phyloP scores from a whole-genome alignment of 257 asterid species.

The Mentha longifolia region DNA sequence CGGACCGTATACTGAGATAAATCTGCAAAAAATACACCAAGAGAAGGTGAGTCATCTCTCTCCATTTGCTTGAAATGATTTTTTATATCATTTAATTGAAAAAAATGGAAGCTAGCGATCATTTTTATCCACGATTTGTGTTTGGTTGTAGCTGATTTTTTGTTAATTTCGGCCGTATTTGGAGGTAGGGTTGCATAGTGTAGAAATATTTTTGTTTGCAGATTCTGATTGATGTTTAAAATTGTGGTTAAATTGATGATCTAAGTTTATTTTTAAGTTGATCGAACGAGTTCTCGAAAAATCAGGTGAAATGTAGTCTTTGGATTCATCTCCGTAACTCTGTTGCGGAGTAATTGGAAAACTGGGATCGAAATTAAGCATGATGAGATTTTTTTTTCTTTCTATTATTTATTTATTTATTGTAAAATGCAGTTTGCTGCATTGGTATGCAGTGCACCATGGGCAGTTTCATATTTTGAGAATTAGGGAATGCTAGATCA shows the following conservation, averaged over 20 bases:
- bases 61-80: background rate
- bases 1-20: constrained; percentile 23
- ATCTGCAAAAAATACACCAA: background rate
- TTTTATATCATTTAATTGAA: background rate
- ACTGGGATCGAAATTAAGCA: background rate
- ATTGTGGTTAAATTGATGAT: background rate
- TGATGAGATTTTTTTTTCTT: background rate
- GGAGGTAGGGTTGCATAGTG: constrained; percentile 2
- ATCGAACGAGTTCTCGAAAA: background rate
- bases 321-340: constrained; percentile 21
- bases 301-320: constrained; percentile 5
- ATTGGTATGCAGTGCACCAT: background rate
- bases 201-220: background rate
- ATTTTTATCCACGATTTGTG: constrained; percentile 3
- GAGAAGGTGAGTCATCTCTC: constrained; percentile 28
- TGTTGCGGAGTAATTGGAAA: constrained; percentile 15
- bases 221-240: constrained; percentile 9
- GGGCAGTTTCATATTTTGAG: constrained; percentile 2
- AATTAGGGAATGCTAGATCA: background rate
- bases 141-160: background rate
- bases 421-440: background rate
- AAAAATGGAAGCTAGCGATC: constrained; percentile 1
- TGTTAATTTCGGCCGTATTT: constrained; percentile 8
- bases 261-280: background rate
- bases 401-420: background rate